Conservation (phyloP, 768 basidiomycete species). For the Boletales sp. region DNA sequence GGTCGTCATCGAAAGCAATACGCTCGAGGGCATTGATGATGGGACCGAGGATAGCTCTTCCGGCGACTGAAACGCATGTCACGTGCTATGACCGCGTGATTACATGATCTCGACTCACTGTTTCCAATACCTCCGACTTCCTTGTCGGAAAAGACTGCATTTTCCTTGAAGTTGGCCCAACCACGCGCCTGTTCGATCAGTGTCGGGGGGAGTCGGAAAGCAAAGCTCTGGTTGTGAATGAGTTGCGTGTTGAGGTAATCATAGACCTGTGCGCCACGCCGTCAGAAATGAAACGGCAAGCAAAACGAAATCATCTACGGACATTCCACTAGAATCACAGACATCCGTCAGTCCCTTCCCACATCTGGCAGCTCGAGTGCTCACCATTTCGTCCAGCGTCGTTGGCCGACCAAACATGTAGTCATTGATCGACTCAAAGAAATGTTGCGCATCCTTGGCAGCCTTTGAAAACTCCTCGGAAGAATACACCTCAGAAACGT, state of each 20-base stretch:
- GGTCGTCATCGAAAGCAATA: slow-evolving; percentile 74
- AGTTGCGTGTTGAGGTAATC: slow-evolving; percentile 79
- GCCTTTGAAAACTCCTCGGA: slow-evolving; percentile 64
- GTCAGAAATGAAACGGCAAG: slow-evolving; percentile 8
- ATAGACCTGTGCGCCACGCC: slow-evolving; percentile 47
- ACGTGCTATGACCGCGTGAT: not conserved
- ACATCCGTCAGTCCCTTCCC: slow-evolving; percentile 10
- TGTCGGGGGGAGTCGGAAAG: slow-evolving; percentile 69
- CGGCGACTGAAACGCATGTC: slow-evolving; percentile 56
- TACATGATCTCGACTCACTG: slow-evolving; percentile 41
- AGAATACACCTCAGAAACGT: slow-evolving; percentile 56
- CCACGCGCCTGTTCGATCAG: slow-evolving; percentile 69
- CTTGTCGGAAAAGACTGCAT: slow-evolving; percentile 64
- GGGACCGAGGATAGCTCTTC: slow-evolving; percentile 69
- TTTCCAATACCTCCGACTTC: slow-evolving; percentile 69
- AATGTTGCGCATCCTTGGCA: slow-evolving; percentile 52
- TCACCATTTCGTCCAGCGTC: slow-evolving; percentile 60
- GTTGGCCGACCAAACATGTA: slow-evolving; percentile 66
- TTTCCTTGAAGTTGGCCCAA: slow-evolving; percentile 76
- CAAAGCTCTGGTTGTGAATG: slow-evolving; percentile 78
- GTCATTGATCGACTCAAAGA: slow-evolving; percentile 62
- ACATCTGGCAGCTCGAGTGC: slow-evolving; percentile 21
- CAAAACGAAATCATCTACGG: slow-evolving; percentile 23
- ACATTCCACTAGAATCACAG: slow-evolving; percentile 65
- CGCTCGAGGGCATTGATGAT: slow-evolving; percentile 70